Base-by-base conservation (phyloP, 208 protist species). In the Leishmania guyanensis region DNA sequence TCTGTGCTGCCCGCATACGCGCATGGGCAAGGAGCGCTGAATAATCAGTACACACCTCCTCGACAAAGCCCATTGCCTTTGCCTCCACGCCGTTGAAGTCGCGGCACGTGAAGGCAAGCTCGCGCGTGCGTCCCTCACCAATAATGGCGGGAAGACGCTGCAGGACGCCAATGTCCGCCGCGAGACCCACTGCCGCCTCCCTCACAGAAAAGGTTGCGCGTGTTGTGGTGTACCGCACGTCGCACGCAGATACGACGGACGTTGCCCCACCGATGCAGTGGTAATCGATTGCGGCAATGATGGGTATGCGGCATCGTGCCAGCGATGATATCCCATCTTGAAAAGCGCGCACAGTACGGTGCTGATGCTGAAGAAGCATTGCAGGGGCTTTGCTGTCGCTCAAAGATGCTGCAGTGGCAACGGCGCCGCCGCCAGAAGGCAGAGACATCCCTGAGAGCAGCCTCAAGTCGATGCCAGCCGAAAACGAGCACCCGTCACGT, bases 211-310 rank as follows among this genome's bases (percentile, higher is more conserved):
- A 95, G 22, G 80, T 84, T 29, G 91, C 81, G 16, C 82, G 78
- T n/a, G 72, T 50, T 43, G 92, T 96, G 50, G 85, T 54, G 75
- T 93, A 92, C 20, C 94, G 86, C 46, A 94, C 36, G 78, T 95
- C 92, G 84, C 88, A 92, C 48, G 91, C 89, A 29, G 86, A 95
- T 6, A 87, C 84, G 43, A 97, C 58, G 75, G 92, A 93, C 56
- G 91, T 92, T 46, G 82, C 92, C n/a, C 90, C 91, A 53, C 92
- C 94, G 66, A 96, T 90, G 83, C 92, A 95, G 81, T 93, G 84
- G 16, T 86, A 66, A 83, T 95, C 87, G 53, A 94, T 88, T 56
- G 90, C 90, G 22, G 85, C 86, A 33, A 94, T 86, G 53, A 95
- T 81, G 10, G 90, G 92, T 46, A 95, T 84, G 60, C 89, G 82